Base-by-base conservation (phyloP, 495 filamentous ascomycete genomes). In the Sabuloglossum arenarium region DNA sequence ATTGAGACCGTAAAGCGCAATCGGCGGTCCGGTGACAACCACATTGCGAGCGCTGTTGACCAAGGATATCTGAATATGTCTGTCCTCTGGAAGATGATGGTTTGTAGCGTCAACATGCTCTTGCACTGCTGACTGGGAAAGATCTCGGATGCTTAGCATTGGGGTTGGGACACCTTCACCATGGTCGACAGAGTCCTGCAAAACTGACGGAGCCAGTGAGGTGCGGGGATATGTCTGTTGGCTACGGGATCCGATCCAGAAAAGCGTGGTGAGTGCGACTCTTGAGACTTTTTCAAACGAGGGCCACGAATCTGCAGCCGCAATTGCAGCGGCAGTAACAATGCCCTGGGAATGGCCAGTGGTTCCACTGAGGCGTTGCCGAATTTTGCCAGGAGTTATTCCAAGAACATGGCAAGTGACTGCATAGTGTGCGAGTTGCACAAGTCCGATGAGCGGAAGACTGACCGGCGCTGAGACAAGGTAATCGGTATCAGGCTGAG, bases 161-260 rank as follows among this genome's bases (percentile, higher is more conserved):
- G 93, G 93, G 3, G 91, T 96, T 3, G 93, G 93, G 4, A 75
- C 77, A 23, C 93, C 93, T 67, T 99, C 93, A 6, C 91, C 89
- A 69, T 89, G 81, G 63, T 95, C 89, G 56, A 87, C 75, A 0
- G 91, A 94, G 64, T 99, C 93, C 65, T 90, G 88, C n/a, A 96
- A 76, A 59, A 86, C 82, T 0, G 78, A 79, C 0, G 93, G 93
- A n/a, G 88, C 83, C 54, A 99, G 73, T 0, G 93, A 96, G 1
- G 93, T 97, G 53, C 81, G 80, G 47, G 93, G 93, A 63, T 94
- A 99, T 0, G 88, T 88, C 66, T 99, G 93, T 65, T 99, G 93
- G 66, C 90, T 95, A 60, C 93, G 85, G n/a, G 89, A 79, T 60
- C 93, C 93, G 60, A 99, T 97, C 93, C 91, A 99, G 73, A 99